Evolutionary conservation across 2,329 filamentous ascomycete genomes (phyloP).

Genomic region (Aspergillus aculeatus): DNA sequence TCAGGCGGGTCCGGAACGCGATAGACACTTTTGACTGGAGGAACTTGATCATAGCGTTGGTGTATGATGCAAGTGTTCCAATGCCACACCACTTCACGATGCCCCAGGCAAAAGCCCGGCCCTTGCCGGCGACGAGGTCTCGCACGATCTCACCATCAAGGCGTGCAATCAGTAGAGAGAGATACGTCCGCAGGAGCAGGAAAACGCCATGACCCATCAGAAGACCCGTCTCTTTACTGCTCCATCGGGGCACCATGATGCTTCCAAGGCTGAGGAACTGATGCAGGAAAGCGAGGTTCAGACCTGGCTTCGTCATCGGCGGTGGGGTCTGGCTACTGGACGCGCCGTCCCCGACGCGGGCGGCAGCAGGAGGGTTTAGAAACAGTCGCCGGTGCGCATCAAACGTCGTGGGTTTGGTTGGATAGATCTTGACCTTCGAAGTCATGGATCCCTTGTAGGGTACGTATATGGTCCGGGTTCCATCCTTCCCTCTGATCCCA

Average conservation of each 20-base stretch:
- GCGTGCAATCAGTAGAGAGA: constrained; percentile 88
- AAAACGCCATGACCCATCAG: constrained; percentile 87
- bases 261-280: constrained; percentile 95
- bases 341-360: constrained; percentile 69
- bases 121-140: constrained; percentile 92
- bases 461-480: constrained; percentile 90
- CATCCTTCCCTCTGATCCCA: constrained; percentile 89
- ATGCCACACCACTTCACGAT: constrained; percentile 94
- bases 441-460: constrained; percentile 75
- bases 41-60: constrained; percentile 98
- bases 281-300: constrained; percentile 94
- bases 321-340: constrained; percentile 67
- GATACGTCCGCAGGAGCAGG: constrained; percentile 85
- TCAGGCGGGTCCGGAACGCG: constrained; percentile 91
- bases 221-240: constrained; percentile 90
- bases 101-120: constrained; percentile 81
- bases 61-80: constrained; percentile 90
- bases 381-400: constrained; percentile 94
- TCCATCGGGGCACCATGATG: constrained; percentile 96
- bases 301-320: constrained; percentile 83
- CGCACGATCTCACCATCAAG: constrained; percentile 94
- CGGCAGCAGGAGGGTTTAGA: constrained; percentile 81
- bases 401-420: constrained; percentile 89
- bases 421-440: constrained; percentile 85
- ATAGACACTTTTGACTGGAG: constrained; percentile 97